A percentile compares a stretch with the other conserved stretches of the same genome.
Evolutionary conservation across 73 alveolate genomes (phyloP).

Genomic region (Paramecium caudatum): DNA sequence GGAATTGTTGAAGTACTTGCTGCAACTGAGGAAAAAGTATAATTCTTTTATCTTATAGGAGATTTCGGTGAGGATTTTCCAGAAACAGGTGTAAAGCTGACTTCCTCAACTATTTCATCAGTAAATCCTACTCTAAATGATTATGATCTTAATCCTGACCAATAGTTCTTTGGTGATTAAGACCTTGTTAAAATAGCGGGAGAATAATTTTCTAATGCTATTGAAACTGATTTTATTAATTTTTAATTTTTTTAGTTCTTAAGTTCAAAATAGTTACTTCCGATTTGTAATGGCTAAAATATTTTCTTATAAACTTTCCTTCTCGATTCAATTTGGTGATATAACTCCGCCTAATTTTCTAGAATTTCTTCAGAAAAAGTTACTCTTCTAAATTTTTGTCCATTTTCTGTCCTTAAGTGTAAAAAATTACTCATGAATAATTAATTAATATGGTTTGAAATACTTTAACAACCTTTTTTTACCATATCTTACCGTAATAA

Average conservation of each 20-base stretch:
- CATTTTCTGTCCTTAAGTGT: neutral
- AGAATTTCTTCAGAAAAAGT: slow-evolving; percentile 18
- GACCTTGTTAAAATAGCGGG: neutral
- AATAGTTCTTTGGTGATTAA: neutral
- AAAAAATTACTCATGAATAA: neutral
- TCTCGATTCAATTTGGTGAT: slow-evolving; percentile 7
- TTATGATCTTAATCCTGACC: slow-evolving; percentile 31
- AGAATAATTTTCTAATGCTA: slow-evolving; percentile 5
- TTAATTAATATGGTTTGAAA: neutral
- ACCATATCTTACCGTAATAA: neutral
- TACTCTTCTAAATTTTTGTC: slow-evolving; percentile 29
- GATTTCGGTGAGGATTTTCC: slow-evolving; percentile 26
- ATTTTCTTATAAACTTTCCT: neutral
- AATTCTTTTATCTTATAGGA: neutral
- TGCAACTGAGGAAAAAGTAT: slow-evolving; percentile 7
- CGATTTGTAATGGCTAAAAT: slow-evolving; percentile 7
- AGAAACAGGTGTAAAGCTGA: slow-evolving; percentile 10
- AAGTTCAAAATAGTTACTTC: slow-evolving; percentile 30
- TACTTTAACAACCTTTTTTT: slow-evolving; percentile 17
- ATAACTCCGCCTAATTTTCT: slow-evolving; percentile 12
- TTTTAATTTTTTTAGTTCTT: slow-evolving; percentile 1
- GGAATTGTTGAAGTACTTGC: neutral
- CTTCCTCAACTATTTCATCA: slow-evolving; percentile 22
- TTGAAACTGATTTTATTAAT: slow-evolving; percentile 5
- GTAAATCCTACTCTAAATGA: slow-evolving; percentile 3